Percentiles rank a stretch among this genome's conserved stretches.
phyloP scores from a whole-genome alignment of 176 grass and related monocot genomes.

The Lolium rigidum region DNA sequence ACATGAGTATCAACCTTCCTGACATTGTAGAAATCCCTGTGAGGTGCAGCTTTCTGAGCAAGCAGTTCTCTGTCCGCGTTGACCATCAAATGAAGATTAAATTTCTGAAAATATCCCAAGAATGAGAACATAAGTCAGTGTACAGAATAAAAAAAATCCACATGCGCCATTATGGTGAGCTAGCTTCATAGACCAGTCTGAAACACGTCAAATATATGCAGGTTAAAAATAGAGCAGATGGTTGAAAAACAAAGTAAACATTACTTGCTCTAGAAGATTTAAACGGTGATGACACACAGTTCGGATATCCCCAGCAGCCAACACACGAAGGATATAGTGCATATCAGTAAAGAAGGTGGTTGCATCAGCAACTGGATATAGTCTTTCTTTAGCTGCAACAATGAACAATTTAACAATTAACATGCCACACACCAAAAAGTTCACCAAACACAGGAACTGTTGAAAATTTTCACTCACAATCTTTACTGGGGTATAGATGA shows the following conservation, averaged over 20 bases:
- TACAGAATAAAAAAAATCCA: neutral
- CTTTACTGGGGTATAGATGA: slow-evolving; percentile 82
- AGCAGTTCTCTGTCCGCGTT: slow-evolving; percentile 95
- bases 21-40: slow-evolving; percentile 95
- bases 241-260: slow-evolving; percentile 6
- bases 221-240: neutral
- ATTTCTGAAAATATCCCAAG: slow-evolving; percentile 68
- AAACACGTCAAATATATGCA: slow-evolving; percentile 14
- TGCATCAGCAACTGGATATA: slow-evolving; percentile 87
- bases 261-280: slow-evolving; percentile 93
- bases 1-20: slow-evolving; percentile 99
- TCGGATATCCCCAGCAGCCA: slow-evolving; percentile 89
- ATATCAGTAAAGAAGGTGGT: slow-evolving; percentile 97
- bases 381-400: slow-evolving; percentile 73
- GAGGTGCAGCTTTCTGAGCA: slow-evolving; percentile 97
- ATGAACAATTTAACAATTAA: slow-evolving; percentile 21
- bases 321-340: slow-evolving; percentile 90
- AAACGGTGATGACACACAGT: slow-evolving; percentile 87
- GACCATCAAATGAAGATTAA: slow-evolving; percentile 97
- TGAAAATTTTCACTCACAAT: slow-evolving; percentile 60
- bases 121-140: slow-evolving; percentile 23
- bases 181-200: neutral
- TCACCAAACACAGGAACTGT: slow-evolving; percentile 16
- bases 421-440: slow-evolving; percentile 6
- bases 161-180: slow-evolving; percentile 8